Base-by-base conservation (phyloP, 768 basidiomycete species). In the Agaricus blazei region DNA sequence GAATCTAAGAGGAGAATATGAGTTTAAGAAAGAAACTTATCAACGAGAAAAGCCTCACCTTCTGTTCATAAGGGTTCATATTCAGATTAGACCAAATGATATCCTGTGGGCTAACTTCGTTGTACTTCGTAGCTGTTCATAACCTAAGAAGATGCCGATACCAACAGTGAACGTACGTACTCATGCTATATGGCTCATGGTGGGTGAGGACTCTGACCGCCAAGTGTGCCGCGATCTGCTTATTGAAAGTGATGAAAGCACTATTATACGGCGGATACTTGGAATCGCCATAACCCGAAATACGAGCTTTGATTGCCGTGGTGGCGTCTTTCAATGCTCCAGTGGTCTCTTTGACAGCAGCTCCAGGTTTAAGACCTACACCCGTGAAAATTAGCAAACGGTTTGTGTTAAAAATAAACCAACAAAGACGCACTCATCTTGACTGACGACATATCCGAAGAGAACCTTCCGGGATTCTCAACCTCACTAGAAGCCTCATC, bases 81-180 rank as follows among this genome's bases (percentile, higher is more conserved):
- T 82, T 80, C 8, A 99, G 75, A 67, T 97, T 98, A 3, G 78
- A 71, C 95, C 96, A 98, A 59, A 98, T 87, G 45, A 99, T 87
- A 69, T 97, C 94, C 28, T 80, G 77, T 0, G 95, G 94, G 0
- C 87, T 79, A 51, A 96, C 85, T 67, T 97, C 95, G 40, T 87
- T 78, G 64, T 85, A 88, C 49, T 84, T 83, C 27, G 75, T 74
- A 9, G 78, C 76, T 77, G 44, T 48, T 9, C 23, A 42, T 14
- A 14, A 24, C 19, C 5, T 37, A 4, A 9, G 24, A 12, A 23
- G 15, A 43, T 24, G 28, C 37, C 9, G 31, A 47, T 19, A 42
- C 28, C 15, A 46, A 43, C 41, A 46, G 19, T 27, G 8, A 47
- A 34, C 34, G 19, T 1, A 70, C 71, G 54, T 51, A 72, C 79